Evolutionary conservation across 225 moss, liverwort and hornwort genomes (phyloP).

Genomic region (Pseudisothecium myosuroides): DNA sequence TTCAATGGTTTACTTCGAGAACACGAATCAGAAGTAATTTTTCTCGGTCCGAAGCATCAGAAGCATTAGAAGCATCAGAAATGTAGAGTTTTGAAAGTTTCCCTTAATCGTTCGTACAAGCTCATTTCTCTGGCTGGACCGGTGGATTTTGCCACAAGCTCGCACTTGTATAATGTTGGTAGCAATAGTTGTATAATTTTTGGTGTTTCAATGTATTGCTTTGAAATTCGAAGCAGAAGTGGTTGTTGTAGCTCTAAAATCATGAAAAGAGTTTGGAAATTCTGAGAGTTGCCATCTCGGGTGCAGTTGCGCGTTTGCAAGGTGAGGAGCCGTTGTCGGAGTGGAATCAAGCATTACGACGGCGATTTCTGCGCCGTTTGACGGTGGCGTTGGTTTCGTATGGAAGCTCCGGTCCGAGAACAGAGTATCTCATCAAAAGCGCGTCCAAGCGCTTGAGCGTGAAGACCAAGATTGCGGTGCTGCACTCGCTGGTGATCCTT

Average conservation of each 20-base stretch:
- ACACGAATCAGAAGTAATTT: neutral
- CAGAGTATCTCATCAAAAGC: conserved; percentile 46
- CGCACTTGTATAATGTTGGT: neutral
- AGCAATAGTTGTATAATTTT: neutral
- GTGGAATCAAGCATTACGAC: conserved; percentile 5
- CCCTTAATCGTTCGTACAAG: neutral
- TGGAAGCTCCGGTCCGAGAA: conserved; percentile 54
- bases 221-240: neutral
- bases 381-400: conserved; percentile 39
- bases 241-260: neutral
- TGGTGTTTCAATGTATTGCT: neutral
- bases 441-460: conserved; percentile 45
- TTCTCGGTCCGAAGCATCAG: neutral
- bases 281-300: neutral
- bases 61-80: neutral
- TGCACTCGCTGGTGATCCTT: conserved; percentile 28
- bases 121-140: neutral
- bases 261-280: neutral
- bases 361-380: conserved; percentile 41
- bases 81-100: neutral
- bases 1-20: neutral
- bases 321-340: conserved; percentile 23
- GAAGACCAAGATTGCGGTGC: conserved; percentile 45
- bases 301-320: conserved; percentile 17
- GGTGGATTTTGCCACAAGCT: neutral